These are phyloP conservation scores for Sporothrix variecibatus DNA, from an alignment of 2,329 filamentous ascomycete genomes.

Conservation along the genomic window DNA sequence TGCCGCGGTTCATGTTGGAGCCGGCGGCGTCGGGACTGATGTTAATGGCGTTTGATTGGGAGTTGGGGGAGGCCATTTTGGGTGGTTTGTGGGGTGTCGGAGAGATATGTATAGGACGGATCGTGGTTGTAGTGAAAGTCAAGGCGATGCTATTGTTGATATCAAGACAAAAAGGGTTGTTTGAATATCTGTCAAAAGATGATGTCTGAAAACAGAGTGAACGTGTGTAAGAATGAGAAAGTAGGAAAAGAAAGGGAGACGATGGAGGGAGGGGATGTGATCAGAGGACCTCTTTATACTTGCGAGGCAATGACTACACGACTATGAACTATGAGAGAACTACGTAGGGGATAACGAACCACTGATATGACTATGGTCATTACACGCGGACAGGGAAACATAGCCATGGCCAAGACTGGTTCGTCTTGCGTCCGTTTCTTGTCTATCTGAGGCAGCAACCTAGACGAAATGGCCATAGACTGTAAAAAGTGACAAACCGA, in stretches of 20 bases:
- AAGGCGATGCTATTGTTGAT: not conserved
- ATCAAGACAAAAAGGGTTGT: not conserved
- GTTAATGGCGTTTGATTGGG: constrained; percentile 20
- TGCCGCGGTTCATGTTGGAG: not conserved
- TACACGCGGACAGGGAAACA: not conserved
- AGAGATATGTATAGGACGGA: not conserved
- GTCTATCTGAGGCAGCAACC: not conserved
- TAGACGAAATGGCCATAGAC: not conserved
- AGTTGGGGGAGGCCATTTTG: not conserved
- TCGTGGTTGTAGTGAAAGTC: not conserved
- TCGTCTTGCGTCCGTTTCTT: not conserved
- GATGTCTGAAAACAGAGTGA: not conserved
- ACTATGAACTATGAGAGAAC: not conserved
- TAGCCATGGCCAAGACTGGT: not conserved
- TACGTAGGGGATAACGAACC: not conserved
- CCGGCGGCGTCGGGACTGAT: constrained; percentile 16
- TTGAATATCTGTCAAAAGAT: not conserved
- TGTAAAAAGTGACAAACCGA: not conserved
- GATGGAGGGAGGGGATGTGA: not conserved
- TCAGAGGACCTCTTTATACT: constrained; percentile 17
- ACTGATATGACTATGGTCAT: not conserved
- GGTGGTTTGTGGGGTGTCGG: not conserved
- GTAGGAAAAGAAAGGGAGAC: not conserved
- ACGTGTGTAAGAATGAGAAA: not conserved
- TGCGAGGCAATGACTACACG: not conserved